These are phyloP conservation scores for Astrephomene gubernaculifera DNA, from an alignment of 139 green algal species.

Conservation along the genomic window DNA sequence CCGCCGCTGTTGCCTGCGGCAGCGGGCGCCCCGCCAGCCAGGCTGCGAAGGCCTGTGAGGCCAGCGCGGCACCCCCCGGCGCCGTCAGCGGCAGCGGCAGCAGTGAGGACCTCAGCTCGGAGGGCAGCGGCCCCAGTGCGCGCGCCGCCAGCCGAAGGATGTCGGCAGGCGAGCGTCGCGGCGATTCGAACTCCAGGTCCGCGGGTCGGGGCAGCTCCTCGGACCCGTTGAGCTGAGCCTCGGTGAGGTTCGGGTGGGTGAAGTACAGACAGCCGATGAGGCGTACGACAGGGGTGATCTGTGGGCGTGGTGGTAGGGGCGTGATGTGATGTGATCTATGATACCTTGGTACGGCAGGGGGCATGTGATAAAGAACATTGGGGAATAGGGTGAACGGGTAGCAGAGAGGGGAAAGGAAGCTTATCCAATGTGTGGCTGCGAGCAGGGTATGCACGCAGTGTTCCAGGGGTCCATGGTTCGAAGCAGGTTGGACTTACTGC, in stretches of 20 bases:
- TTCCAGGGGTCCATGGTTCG: too few relatives aligned
- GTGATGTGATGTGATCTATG: too few relatives aligned
- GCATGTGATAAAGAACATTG: too few relatives aligned
- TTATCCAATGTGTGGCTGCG: too few relatives aligned
- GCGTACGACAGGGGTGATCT: constrained; percentile 2
- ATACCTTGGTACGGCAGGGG: too few relatives aligned
- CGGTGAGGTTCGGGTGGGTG: not conserved
- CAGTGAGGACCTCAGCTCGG: not conserved
- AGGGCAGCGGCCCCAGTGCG: not conserved
- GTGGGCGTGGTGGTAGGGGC: not conserved
- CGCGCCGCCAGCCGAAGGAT: not conserved
- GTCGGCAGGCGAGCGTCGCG: not conserved
- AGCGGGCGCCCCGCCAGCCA: constrained; percentile 2
- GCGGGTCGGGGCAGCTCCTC: not conserved
- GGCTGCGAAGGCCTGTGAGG: constrained; percentile 3
- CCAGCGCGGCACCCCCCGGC: not conserved
- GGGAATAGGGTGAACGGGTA: too few relatives aligned
- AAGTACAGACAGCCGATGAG: not conserved
- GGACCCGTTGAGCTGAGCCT: not conserved
- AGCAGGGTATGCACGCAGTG: too few relatives aligned
- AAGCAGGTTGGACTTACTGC: too few relatives aligned
- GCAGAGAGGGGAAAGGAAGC: too few relatives aligned
- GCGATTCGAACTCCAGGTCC: not conserved
- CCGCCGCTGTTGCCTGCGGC: not conserved
- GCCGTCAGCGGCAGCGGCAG: not conserved